These are phyloP conservation scores for Pyronema domesticum DNA, from an alignment of 495 filamentous ascomycete genomes.

Conservation along the genomic window DNA sequence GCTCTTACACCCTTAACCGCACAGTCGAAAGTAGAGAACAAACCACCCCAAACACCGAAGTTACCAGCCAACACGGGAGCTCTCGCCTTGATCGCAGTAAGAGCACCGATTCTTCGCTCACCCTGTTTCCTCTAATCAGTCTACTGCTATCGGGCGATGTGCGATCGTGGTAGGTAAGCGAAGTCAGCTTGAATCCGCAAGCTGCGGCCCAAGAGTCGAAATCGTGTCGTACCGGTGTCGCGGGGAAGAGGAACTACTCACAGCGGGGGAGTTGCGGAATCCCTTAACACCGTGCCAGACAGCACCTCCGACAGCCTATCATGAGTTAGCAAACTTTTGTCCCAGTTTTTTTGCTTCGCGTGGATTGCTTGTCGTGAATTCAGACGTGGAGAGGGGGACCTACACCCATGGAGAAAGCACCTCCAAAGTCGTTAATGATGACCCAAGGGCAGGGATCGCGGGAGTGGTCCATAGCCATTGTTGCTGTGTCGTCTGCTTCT, in stretches of 20 bases:
- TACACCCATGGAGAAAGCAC: conserved; percentile 95
- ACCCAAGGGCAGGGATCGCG: conserved; percentile 94
- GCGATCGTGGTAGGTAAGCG: no score
- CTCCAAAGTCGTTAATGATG: conserved; percentile 86
- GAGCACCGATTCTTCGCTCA: conserved; percentile 82
- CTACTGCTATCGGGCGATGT: neutral
- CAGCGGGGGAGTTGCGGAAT: conserved; percentile 54
- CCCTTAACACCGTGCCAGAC: conserved; percentile 98
- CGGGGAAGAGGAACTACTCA: conserved; percentile 3
- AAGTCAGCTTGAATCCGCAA: no score
- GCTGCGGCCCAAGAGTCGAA: neutral
- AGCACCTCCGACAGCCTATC: conserved; percentile 69
- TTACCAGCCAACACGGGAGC: conserved; percentile 93
- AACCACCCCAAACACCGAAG: conserved; percentile 91
- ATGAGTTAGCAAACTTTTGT: neutral
- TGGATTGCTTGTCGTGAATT: neutral
- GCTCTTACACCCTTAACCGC: conserved; percentile 88
- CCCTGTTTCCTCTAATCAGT: conserved; percentile 37
- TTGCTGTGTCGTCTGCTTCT: neutral
- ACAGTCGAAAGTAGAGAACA: conserved; percentile 91
- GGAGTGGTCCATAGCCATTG: conserved; percentile 49
- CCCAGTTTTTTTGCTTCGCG: neutral
- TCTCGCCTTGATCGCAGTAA: conserved; percentile 93
- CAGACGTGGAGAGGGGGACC: conserved; percentile 25
- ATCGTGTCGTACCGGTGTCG: neutral